Evolutionary conservation across 2,329 filamentous ascomycete species (phyloP).

Genomic region (Sarocladiaceae sp.): DNA sequence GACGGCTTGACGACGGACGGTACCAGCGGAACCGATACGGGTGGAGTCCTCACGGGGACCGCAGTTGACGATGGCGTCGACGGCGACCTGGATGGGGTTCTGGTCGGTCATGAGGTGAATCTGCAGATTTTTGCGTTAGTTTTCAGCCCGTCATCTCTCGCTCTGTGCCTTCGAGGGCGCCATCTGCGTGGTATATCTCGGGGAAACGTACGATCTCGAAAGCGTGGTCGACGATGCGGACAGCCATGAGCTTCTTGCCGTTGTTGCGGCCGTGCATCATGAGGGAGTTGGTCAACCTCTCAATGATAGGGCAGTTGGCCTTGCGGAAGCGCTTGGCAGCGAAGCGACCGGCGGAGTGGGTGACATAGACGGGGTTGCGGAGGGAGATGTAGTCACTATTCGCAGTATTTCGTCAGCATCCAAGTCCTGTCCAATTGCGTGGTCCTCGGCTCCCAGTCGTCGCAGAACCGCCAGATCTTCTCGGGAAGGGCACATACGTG

Average conservation of each 20-base stretch:
- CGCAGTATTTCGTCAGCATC: conserved; percentile 26
- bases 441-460: not conserved
- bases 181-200: not conserved
- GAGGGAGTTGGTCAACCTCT: conserved; percentile 99
- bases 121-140: conserved; percentile 43
- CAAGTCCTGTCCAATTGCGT: conserved; percentile 9
- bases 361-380: conserved; percentile 96
- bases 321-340: conserved; percentile 99
- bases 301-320: conserved; percentile 99
- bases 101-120: conserved; percentile 99
- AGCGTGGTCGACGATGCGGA: conserved; percentile 96
- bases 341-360: conserved; percentile 98
- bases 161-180: not conserved
- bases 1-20: conserved; percentile 99
- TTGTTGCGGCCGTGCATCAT: conserved; percentile 99
- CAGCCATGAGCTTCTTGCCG: conserved; percentile 99
- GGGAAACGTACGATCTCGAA: conserved; percentile 90
- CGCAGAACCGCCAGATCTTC: not conserved
- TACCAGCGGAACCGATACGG: conserved; percentile 98
- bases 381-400: conserved; percentile 98
- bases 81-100: conserved; percentile 99
- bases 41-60: conserved; percentile 99
- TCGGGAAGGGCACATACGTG: conserved; percentile 59
- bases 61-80: conserved; percentile 99
- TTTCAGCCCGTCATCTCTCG: conserved; percentile 8